A percentile compares a stretch with the other conserved stretches of the same genome.
phyloP scores from a whole-genome alignment of 108 stramenopile genomes.

The Discostella pseudostelligera region DNA sequence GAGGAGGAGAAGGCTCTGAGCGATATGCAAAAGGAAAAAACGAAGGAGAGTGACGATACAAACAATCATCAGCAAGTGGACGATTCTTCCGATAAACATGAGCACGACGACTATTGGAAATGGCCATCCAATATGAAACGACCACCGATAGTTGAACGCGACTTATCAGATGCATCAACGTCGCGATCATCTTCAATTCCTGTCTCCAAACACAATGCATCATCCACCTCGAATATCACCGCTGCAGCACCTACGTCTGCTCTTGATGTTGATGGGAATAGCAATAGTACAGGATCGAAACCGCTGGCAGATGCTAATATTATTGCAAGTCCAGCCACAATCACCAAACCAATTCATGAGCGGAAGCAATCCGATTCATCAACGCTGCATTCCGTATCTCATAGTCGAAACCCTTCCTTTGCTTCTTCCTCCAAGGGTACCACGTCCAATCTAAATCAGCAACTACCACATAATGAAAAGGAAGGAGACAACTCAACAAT shows the following conservation, averaged over 20 bases:
- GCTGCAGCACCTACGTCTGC: no score
- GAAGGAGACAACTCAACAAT: conserved; percentile 38
- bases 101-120: conserved; percentile 18
- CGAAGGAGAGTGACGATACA: background rate
- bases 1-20: background rate
- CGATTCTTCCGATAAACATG: background rate
- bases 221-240: no score
- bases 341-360: background rate
- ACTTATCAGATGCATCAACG: background rate
- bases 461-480: background rate
- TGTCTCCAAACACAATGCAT: background rate
- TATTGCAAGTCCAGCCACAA: conserved; percentile 1
- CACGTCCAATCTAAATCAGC: conserved; percentile 3
- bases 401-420: conserved; percentile 21
- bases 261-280: no score
- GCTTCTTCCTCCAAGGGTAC: conserved; percentile 30
- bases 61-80: background rate
- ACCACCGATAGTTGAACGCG: background rate
- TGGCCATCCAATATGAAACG: conserved; percentile 9
- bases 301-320: no score
- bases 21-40: background rate
- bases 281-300: no score
- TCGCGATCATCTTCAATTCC: background rate
- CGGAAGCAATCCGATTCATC: conserved; percentile 7
- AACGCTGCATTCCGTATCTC: conserved; percentile 9